These are phyloP conservation scores for Pythium sp. DNA, from an alignment of 352 stramenopile genomes.

Conservation along the genomic window DNA sequence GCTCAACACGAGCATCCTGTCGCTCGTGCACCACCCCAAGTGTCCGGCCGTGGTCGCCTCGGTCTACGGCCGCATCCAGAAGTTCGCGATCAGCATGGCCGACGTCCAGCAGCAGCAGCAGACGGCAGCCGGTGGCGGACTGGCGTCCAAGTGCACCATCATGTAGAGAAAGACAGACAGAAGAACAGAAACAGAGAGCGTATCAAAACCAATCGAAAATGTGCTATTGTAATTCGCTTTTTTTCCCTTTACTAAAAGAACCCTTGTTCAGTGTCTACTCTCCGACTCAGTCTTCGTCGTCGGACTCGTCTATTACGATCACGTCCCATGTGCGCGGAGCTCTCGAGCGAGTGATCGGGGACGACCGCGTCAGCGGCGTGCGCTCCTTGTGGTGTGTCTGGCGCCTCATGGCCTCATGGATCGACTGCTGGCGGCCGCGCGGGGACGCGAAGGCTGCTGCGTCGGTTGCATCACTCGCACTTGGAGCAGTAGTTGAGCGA, in stretches of 20 bases:
- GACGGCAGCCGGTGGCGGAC: conserved; percentile 24
- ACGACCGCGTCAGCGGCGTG: neutral
- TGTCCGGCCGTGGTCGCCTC: conserved; percentile 53
- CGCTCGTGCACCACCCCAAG: conserved; percentile 59
- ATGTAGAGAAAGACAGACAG: conserved; percentile 45
- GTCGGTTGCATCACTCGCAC: conserved; percentile 2
- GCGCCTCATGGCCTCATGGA: conserved; percentile 17
- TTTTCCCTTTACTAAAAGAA: neutral
- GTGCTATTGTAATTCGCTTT: neutral
- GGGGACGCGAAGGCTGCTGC: conserved; percentile 13
- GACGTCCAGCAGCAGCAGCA: conserved; percentile 45
- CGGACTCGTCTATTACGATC: conserved; percentile 80
- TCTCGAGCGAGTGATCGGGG: conserved; percentile 24
- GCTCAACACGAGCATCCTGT: conserved; percentile 62
- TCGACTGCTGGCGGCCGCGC: conserved; percentile 27
- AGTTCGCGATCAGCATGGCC: conserved; percentile 67
- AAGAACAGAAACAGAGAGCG: neutral
- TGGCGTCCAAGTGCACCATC: conserved; percentile 56
- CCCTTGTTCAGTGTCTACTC: neutral
- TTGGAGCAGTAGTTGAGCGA: neutral
- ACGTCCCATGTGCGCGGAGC: conserved; percentile 55
- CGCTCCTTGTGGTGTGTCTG: neutral
- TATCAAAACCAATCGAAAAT: conserved; percentile 1
- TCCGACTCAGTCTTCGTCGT: conserved; percentile 30
- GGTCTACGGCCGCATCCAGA: conserved; percentile 69